A percentile compares a stretch with the other conserved stretches of the same genome.
phyloP scores from a whole-genome alignment of 805 yeast species.

The Ogataea salicorniae region DNA sequence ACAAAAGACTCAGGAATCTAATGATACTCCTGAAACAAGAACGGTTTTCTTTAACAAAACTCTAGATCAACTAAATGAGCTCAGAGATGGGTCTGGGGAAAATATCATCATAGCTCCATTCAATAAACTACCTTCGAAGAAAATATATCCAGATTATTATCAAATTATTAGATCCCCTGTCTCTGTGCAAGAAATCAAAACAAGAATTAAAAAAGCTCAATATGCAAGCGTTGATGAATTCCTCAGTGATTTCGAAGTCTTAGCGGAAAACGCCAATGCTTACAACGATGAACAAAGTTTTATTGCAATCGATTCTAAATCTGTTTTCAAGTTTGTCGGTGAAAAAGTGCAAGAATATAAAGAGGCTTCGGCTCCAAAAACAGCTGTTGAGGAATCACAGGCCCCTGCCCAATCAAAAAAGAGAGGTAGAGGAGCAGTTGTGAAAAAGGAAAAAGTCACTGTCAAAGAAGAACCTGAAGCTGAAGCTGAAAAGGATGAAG shows the following conservation, averaged over 20 bases:
- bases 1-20: conserved; percentile 7
- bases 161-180: conserved; percentile 59
- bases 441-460: not conserved
- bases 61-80: conserved; percentile 28
- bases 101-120: conserved; percentile 46
- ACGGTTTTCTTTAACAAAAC: conserved; percentile 30
- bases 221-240: conserved; percentile 40
- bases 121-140: conserved; percentile 65
- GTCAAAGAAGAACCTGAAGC: not conserved
- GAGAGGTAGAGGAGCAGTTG: conserved; percentile 1
- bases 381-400: conserved; percentile 1
- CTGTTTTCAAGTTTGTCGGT: conserved; percentile 51
- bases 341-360: conserved; percentile 38
- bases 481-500: not conserved
- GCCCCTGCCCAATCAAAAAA: conserved; percentile 1
- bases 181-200: conserved; percentile 61
- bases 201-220: conserved; percentile 35
- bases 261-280: conserved; percentile 65
- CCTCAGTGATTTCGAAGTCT: conserved; percentile 54
- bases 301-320: conserved; percentile 62
- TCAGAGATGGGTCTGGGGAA: conserved; percentile 31
- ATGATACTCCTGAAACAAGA: conserved; percentile 10
- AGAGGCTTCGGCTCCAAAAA: conserved; percentile 16
- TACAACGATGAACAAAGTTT: conserved; percentile 65
- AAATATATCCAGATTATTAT: conserved; percentile 77